These are phyloP conservation scores for Neoboletus subvelutipes DNA, from an alignment of 768 basidiomycete genomes.

Conservation along the genomic window DNA sequence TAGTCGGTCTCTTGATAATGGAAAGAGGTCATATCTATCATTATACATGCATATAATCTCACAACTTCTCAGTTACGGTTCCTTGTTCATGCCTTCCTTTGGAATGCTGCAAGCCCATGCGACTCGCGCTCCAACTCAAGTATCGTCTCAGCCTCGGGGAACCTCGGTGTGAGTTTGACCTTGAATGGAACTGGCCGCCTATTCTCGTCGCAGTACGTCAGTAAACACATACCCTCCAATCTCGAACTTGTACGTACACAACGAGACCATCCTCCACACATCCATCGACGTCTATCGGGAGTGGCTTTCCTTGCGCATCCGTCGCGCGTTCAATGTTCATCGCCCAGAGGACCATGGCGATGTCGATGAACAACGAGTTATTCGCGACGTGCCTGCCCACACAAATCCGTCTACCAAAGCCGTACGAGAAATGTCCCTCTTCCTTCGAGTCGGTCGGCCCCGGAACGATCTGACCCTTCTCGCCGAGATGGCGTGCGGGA, in stretches of 20 bases:
- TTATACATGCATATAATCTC: no score
- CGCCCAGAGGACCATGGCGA: constrained; percentile 32
- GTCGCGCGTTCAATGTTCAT: constrained; percentile 13
- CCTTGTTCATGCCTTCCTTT: not conserved
- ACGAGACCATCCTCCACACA: constrained; percentile 9
- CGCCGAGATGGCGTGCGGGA: constrained; percentile 31
- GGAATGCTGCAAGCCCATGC: constrained; percentile 1
- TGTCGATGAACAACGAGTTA: constrained; percentile 34
- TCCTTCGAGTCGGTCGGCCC: constrained; percentile 10
- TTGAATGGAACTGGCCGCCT: constrained; percentile 7
- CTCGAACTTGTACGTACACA: not conserved
- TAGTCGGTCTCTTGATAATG: no score
- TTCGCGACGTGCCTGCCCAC: constrained; percentile 36
- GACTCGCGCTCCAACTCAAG: constrained; percentile 8
- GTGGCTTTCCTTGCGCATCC: not conserved
- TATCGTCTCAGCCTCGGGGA: constrained; percentile 5
- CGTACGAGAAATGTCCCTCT: constrained; percentile 13
- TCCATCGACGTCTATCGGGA: constrained; percentile 10
- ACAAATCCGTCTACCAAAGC: constrained; percentile 26
- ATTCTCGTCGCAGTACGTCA: not conserved
- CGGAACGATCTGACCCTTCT: not conserved
- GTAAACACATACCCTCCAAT: no score
- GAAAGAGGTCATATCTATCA: no score
- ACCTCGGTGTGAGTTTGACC: constrained; percentile 2
- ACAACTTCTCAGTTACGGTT: no score